Conservation (phyloP, 192 early-diverging fungal genomes). For the Coemansia sp. region DNA sequence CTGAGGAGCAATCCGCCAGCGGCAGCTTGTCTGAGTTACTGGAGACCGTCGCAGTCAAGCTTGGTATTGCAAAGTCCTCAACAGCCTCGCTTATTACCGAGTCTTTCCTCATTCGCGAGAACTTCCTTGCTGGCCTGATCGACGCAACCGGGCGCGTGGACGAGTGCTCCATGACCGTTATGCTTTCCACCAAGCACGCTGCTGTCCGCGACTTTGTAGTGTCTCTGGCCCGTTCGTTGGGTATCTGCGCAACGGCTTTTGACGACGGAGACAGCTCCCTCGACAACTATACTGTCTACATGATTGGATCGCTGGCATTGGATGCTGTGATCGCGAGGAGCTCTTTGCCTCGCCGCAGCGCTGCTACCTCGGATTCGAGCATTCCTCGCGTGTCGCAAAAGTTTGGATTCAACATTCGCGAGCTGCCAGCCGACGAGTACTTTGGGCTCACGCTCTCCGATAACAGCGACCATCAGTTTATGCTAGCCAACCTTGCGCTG, state of each 20-base stretch:
- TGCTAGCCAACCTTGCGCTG: slow-evolving; percentile 56
- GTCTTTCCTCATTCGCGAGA: slow-evolving; percentile 33
- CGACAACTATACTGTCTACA: slow-evolving; percentile 1
- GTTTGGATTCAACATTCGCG: slow-evolving; percentile 19
- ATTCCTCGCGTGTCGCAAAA: slow-evolving; percentile 11
- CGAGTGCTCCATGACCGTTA: neutral
- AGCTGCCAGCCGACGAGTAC: slow-evolving; percentile 32
- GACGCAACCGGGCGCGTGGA: slow-evolving; percentile 25
- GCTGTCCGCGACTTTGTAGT: slow-evolving; percentile 17
- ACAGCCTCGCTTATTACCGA: neutral
- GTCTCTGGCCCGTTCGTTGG: slow-evolving; percentile 18
- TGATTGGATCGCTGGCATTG: slow-evolving; percentile 10
- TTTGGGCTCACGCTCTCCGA: slow-evolving; percentile 36
- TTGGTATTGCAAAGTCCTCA: neutral
- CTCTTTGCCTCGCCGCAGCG: slow-evolving; percentile 4
- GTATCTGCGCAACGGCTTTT: slow-evolving; percentile 9
- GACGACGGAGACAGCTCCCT: neutral
- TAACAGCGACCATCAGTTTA: slow-evolving; percentile 53
- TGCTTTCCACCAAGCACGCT: neutral
- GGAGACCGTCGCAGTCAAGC: neutral
- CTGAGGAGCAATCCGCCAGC: neutral
- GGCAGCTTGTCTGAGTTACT: neutral
- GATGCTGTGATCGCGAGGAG: slow-evolving; percentile 18
- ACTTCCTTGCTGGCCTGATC: slow-evolving; percentile 42
- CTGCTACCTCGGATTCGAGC: neutral